Evolutionary conservation across 176 grass and related monocot species (phyloP), one percentile per base, ranked within the genome.

Genomic region (Zoysia pacifica): DNA sequence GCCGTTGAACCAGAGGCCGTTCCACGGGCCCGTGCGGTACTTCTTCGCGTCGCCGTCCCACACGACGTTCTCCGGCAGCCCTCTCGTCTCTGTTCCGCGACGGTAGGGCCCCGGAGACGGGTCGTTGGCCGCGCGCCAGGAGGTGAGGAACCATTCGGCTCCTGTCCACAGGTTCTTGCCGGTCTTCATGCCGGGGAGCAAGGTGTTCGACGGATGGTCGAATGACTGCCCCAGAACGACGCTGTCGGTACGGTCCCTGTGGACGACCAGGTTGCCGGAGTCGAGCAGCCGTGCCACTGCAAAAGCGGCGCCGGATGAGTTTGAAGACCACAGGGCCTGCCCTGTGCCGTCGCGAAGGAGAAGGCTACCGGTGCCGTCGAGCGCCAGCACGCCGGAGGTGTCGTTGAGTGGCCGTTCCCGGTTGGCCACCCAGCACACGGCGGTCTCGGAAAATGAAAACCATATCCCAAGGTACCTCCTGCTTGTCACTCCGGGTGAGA

Each of bases 341-440:
- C 79, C 75, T n/a, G 47, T 10, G 38, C 78, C 54, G 37, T 77
- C 73, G 2, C 43, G 1, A 0, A 84, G 13, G 18, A 62, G 6
- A 0, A 84, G 65, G 11, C 12, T 50, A 2, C 82, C 82, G 0
- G 5, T 6, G 18, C 52, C 20, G 11, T 9, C 38, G 10, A 91
- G 0, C 5, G 11, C 47, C 43, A 84, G 47, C 36, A 7, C 7
- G 19, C 81, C 41, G 35, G 59, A 12, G 11, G 5, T 65, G 41
- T 20, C 62, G 9, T 0, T 1, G 2, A 91, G 65, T 0, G 89
- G 78, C 0, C 11, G 13, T 0, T 70, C 82, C 0, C 85, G 82
- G 62, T 87, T 91, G 62, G 89, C 89, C 0, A 87, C 81, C 85
- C 85, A 91, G 16, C 65, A 46, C 0, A 91, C 50, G n/a, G 62